These are phyloP conservation scores for Helichrysum umbraculigerum DNA, from an alignment of 129 eudicot genomes.

Conservation along the genomic window DNA sequence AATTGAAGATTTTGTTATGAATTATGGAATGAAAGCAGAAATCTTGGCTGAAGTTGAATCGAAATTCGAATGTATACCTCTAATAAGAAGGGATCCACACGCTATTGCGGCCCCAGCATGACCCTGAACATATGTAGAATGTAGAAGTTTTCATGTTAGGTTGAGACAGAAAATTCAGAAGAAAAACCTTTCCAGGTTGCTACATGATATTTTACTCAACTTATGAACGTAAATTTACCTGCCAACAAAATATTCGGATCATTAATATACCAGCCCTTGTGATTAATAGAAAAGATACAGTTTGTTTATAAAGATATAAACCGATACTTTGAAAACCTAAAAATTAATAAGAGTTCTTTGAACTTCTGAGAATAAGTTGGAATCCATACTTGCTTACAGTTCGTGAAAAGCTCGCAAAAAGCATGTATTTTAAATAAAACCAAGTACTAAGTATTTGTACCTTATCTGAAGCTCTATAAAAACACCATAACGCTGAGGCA, in stretches of 20 bases:
- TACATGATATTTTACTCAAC: conserved; percentile 13
- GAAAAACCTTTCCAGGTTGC: neutral
- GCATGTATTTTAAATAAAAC: neutral
- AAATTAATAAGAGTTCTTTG: neutral
- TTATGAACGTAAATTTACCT: neutral
- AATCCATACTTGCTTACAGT: conserved; percentile 5
- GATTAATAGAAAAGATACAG: neutral
- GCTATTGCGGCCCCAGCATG: conserved; percentile 93
- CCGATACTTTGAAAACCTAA: neutral
- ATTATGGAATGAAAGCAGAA: neutral
- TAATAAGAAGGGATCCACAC: conserved; percentile 85
- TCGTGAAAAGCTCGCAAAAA: neutral
- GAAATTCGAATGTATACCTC: conserved; percentile 46
- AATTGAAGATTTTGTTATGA: conserved; percentile 6
- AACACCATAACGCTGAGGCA: conserved; percentile 74
- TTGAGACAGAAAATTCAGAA: neutral
- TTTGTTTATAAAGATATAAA: conserved; percentile 1
- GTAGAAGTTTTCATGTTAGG: neutral
- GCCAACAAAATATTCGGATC: neutral
- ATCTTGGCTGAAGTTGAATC: conserved; percentile 4
- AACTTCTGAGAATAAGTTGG: conserved; percentile 6
- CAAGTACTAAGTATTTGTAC: conserved; percentile 26
- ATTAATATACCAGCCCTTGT: neutral
- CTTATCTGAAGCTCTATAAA: conserved; percentile 85
- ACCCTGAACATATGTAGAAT: conserved; percentile 51